These are phyloP conservation scores for Myxozyma kluyveri DNA, from an alignment of 805 yeast genomes.

Conservation along the genomic window DNA sequence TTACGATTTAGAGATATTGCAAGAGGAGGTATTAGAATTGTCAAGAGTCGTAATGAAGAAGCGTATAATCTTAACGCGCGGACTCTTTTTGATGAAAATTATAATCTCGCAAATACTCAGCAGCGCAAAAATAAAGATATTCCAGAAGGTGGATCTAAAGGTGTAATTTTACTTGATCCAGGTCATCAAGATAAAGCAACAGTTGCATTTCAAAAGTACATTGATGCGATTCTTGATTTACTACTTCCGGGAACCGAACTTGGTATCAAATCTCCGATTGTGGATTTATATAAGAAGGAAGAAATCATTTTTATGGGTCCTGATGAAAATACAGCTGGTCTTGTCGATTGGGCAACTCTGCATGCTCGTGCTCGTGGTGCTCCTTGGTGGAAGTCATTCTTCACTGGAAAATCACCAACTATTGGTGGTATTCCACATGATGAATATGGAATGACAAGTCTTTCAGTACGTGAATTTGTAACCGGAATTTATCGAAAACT, in stretches of 20 bases:
- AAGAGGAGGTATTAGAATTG: conserved; percentile 96
- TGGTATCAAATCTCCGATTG: conserved; percentile 76
- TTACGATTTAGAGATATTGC: conserved; percentile 95
- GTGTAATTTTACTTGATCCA: conserved; percentile 74
- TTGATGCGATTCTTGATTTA: conserved; percentile 85
- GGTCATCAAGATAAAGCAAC: conserved; percentile 78
- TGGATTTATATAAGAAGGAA: conserved; percentile 76
- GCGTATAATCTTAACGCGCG: conserved; percentile 81
- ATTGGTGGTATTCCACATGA: conserved; percentile 99
- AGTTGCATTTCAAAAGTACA: conserved; percentile 86
- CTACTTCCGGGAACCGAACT: conserved; percentile 68
- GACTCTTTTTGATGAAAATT: conserved; percentile 91
- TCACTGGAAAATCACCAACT: conserved; percentile 89
- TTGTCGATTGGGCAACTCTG: conserved; percentile 95
- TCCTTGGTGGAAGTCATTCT: conserved; percentile 97
- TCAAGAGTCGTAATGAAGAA: conserved; percentile 79
- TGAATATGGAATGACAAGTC: conserved; percentile 94
- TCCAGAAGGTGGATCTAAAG: conserved; percentile 98
- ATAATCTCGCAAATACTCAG: conserved; percentile 92
- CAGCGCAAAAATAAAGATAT: conserved; percentile 96
- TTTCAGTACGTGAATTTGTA: conserved; percentile 89
- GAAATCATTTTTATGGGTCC: conserved; percentile 97
- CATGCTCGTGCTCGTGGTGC: conserved; percentile 93
- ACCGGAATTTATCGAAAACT: conserved; percentile 81
- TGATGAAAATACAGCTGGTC: conserved; percentile 97